Evolutionary conservation across 352 stramenopile species (phyloP), one percentile per base, ranked within the genome.

Genomic region (Albugo laibachii): DNA sequence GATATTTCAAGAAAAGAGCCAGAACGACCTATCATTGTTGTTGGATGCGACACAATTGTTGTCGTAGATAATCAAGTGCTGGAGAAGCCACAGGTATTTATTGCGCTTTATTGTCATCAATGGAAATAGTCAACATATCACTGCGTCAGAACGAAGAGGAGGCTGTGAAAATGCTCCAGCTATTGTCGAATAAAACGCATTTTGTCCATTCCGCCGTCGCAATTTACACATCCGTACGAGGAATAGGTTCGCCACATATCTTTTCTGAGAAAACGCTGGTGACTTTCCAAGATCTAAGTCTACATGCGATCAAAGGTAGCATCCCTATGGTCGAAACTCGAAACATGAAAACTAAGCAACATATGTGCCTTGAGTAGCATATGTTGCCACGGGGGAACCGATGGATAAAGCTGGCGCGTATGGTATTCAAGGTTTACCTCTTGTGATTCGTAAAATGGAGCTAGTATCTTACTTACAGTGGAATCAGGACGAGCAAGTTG

Each of bases 391-490:
- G 1, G 77, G 76, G 2, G 83, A 95, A 51, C 83, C 84, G 1
- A 93, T 95, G 82, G 85, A 96, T 58, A 96, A 96, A 52, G 79
- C 83, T 0, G 83, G 85, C 31, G 62, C 76, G 5, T 96, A 95
- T 57, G 85, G 83, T 10, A 83, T 96, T 45, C 83, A 95, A 62
- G 81, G 80, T 58, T 40, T 38, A 36, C 13, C 13, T 35, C 13
- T 34, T 12, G 38, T 49, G 18, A 14, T 43, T 13, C 6, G 43
- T 42, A 21, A 15, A 40, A 6, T 11, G 36, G 5, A 34, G 31
- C 2, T 11, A n/a, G 39, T 19, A 24, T 36, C 39, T 41, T 19
- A 36, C n/a, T 12, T 10, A 48, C 6, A 18, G 40, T 38, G 42
- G 36, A 43, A 13, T 15, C 24, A 71, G 59, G 68, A 46, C 57